Evolutionary conservation across 2,329 filamentous ascomycete genomes (phyloP).

Genomic region (Beauveria sp.): DNA sequence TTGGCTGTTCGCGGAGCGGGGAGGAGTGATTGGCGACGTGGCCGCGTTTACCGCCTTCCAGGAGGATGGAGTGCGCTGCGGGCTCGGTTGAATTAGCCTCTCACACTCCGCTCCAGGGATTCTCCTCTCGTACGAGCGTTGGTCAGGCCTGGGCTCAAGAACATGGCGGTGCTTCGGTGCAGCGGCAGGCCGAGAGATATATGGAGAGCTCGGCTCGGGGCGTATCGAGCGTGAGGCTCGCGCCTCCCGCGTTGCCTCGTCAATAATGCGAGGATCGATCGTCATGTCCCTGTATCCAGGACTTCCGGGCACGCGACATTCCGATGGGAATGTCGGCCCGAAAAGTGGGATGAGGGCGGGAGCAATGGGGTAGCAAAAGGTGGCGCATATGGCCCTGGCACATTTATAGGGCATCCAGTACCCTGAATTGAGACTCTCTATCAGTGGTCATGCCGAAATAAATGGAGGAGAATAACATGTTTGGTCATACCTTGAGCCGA

Average conservation of each 20-base stretch:
- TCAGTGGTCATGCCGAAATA: background rate
- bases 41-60: constrained; percentile 13
- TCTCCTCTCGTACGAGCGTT: constrained; percentile 1
- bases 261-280: constrained; percentile 51
- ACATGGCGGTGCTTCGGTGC: background rate
- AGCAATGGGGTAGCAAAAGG: constrained; percentile 81
- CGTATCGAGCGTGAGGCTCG: background rate
- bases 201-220: background rate
- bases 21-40: constrained; percentile 14
- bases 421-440: constrained; percentile 40
- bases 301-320: constrained; percentile 60
- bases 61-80: background rate
- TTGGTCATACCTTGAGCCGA: constrained; percentile 68
- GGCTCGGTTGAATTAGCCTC: constrained; percentile 1
- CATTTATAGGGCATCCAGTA: constrained; percentile 95
- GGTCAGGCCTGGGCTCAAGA: constrained; percentile 1
- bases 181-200: constrained; percentile 13
- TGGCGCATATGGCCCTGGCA: constrained; percentile 78
- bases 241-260: constrained; percentile 33
- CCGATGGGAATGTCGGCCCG: constrained; percentile 67
- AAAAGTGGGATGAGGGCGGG: constrained; percentile 86
- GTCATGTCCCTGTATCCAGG: constrained; percentile 59
- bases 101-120: background rate
- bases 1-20: background rate
- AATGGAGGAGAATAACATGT: background rate